A percentile compares a stretch with the other conserved stretches of the same genome.
Conservation (phyloP, 2,329 filamentous ascomycete genomes). For the Xylaria sp. region DNA sequence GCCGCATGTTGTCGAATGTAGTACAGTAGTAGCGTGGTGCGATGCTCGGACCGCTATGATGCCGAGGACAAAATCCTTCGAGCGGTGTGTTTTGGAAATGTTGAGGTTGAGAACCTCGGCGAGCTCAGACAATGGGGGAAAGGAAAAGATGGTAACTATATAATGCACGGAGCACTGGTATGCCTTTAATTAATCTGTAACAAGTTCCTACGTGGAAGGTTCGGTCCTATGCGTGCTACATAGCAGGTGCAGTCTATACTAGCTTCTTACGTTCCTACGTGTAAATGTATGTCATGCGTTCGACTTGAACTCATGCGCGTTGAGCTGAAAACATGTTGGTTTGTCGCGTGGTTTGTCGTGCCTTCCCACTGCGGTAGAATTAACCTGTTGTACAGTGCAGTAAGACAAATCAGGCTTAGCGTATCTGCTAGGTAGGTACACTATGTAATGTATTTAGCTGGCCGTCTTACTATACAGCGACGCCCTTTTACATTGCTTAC, state of each 20-base stretch:
- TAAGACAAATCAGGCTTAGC: no score
- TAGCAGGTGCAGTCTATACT: no score
- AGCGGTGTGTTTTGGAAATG: conserved; percentile 38
- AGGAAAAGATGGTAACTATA: no score
- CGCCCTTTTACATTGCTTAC: no score
- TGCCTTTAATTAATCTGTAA: no score
- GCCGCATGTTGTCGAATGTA: conserved; percentile 30
- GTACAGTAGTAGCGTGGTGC: conserved; percentile 25
- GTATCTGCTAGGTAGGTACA: no score
- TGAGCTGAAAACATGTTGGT: neutral
- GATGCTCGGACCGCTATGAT: conserved; percentile 30
- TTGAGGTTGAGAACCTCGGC: conserved; percentile 23
- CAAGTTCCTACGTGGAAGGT: neutral
- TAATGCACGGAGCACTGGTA: no score
- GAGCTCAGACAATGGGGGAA: neutral
- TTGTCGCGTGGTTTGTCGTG: conserved; percentile 6
- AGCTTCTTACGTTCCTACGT: no score
- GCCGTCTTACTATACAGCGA: no score
- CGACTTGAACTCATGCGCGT: conserved; percentile 5
- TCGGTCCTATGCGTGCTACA: no score
- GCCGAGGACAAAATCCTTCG: neutral
- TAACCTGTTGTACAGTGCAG: no score
- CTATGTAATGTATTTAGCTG: no score
- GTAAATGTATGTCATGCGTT: conserved; percentile 9
- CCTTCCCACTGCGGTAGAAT: conserved; percentile 20